Evolutionary conservation across 1,284 basidiomycete genomes (phyloP), one percentile per base, ranked within the genome.

Genomic region (Exobasidium rhododendri): DNA sequence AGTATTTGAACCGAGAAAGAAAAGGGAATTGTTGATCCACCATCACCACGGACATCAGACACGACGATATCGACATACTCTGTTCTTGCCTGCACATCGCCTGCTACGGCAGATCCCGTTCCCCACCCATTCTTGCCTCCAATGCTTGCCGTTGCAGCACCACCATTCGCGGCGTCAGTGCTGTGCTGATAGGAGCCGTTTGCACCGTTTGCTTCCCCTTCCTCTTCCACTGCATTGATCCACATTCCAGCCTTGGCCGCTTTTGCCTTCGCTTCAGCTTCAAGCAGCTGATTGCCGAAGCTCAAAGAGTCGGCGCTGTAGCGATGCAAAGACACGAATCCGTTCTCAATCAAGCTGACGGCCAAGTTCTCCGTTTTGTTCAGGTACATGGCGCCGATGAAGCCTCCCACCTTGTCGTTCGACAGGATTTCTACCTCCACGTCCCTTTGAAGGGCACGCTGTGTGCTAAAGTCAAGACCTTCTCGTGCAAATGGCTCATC

Each of bases 401-500:
- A 97, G 5, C 94, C 94, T 44, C 94, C 94, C 17, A 89, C 89
- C 82, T 96, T 97, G 83, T 98, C 94, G 14, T 89, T 87, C 49
- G 86, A 85, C 63, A 94, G 90, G 50, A 97, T 87, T 69, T 91
- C 88, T 64, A 97, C 87, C 81, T 98, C 94, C 14, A 93, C 89
- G 74, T 98, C 96, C 26, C 94, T 87, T 80, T 98, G 96, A 86
- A 97, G 88, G 74, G 89, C 92, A 62, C 85, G 85, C 52, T 86
- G 86, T 11, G 86, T 86, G 2, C 91, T 85, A 72, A 91, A 97
- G 46, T 91, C 89, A 5, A 87, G 83, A 1, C 92, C 87, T 80
- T 98, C 94, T 1, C 81, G 73, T 5, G 94, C 94, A 77, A 85
- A 97, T 1, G 93, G 91, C 78, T 98, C 94, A 62, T 87, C 84